Evolutionary conservation across 225 moss, liverwort and hornwort genomes (phyloP).

Genomic region (Physcomitrium patens): DNA sequence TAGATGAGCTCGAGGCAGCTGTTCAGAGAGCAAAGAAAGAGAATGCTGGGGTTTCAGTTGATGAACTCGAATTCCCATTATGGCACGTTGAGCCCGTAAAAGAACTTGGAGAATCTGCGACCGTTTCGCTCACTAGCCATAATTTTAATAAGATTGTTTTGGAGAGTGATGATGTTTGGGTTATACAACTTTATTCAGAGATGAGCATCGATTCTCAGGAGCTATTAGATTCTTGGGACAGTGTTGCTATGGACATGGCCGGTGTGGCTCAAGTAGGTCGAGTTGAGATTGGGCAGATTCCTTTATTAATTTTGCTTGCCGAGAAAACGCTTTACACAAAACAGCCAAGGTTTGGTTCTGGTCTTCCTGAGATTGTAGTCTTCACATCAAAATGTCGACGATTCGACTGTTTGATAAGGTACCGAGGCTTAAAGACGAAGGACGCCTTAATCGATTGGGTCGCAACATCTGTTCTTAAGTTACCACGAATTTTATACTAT

Average conservation of each 20-base stretch:
- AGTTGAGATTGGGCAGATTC: constrained; percentile 63
- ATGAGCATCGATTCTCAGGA: constrained; percentile 51
- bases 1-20: constrained; percentile 56
- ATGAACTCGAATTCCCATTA: constrained; percentile 42
- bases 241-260: constrained; percentile 46
- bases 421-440: constrained; percentile 55
- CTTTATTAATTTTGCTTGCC: constrained; percentile 51
- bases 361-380: constrained; percentile 69
- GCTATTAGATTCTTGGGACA: constrained; percentile 56
- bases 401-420: constrained; percentile 54
- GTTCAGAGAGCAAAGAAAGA: constrained; percentile 38
- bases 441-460: constrained; percentile 69
- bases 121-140: constrained; percentile 43
- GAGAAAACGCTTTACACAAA: constrained; percentile 58
- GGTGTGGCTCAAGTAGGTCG: constrained; percentile 72
- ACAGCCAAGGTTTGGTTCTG: constrained; percentile 56
- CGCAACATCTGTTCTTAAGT: constrained; percentile 52
- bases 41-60: constrained; percentile 27
- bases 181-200: constrained; percentile 72
- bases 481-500: constrained; percentile 69
- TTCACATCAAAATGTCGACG: constrained; percentile 49
- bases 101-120: constrained; percentile 41
- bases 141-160: constrained; percentile 65
- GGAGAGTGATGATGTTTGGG: constrained; percentile 58
- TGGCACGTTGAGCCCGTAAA: constrained; percentile 36